Evolutionary conservation across 176 grass and related monocot species (phyloP).

Genomic region (Lolium rigidum): DNA sequence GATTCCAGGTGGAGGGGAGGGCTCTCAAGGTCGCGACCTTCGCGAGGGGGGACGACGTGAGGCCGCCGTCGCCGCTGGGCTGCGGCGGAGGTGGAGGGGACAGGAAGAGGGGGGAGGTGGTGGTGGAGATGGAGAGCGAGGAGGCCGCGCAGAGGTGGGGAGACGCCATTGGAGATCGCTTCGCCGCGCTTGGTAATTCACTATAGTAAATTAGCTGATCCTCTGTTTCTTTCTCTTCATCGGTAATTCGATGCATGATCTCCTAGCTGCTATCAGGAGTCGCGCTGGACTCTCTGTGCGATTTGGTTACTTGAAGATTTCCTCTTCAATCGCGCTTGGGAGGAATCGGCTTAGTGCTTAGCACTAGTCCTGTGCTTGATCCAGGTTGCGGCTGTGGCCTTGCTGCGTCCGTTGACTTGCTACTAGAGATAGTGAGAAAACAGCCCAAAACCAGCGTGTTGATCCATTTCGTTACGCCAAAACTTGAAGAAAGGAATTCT

Average conservation of each 20-base stretch:
- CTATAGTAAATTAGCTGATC: background rate
- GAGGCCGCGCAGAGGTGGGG: conserved; percentile 64
- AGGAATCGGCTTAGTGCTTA: background rate
- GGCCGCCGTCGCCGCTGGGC: conserved; percentile 17
- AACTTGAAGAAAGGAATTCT: conserved; percentile 1
- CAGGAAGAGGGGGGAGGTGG: conserved; percentile 54
- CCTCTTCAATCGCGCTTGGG: no score
- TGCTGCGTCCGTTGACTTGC: conserved; percentile 43
- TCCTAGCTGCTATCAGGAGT: background rate
- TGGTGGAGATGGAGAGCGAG: conserved; percentile 68
- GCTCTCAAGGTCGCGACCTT: conserved; percentile 60
- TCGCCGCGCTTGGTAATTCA: conserved; percentile 65
- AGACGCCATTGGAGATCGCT: conserved; percentile 55
- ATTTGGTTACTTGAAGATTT: background rate
- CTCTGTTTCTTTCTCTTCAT: conserved; percentile 4
- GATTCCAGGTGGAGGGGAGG: conserved; percentile 52
- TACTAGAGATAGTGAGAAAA: background rate
- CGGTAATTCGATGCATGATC: conserved; percentile 8
- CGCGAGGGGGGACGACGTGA: no score
- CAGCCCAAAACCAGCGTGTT: background rate
- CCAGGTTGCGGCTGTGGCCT: conserved; percentile 14
- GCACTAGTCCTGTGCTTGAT: background rate
- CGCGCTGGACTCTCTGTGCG: background rate
- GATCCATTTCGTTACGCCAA: background rate
- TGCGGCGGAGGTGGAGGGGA: conserved; percentile 41